Base-by-base conservation (phyloP, 2,329 filamentous ascomycete species). In the Aspergillus spinulosporus region DNA sequence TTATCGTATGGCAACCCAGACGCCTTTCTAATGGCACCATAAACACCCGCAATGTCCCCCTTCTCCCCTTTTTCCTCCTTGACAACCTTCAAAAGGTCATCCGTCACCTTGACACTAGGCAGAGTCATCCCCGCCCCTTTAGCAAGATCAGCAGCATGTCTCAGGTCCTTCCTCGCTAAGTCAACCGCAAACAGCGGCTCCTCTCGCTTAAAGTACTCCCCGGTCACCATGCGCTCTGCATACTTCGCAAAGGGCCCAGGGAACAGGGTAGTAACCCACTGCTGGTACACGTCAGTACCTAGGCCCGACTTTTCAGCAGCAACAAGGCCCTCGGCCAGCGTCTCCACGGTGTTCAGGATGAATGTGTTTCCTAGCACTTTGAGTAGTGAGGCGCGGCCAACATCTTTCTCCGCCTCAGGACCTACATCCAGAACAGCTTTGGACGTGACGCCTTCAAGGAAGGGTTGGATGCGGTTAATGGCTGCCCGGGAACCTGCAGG, bases 281-380 rank as follows among this genome's bases (percentile, higher is more conserved):
- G 72, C 70, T 92, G 86, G 58, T 96, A 74, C 37, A 86, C 83
- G 1, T 86, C 83, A 0, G 80, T 81, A 2, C 90, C 90, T 2
- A 96, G 76, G 0, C 91, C 91, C 0, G 83, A 82, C 73, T 92
- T 93, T 73, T 96, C 91, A 4, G 90, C 90, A 4, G 92, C 75
- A 1, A 88, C 84, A 68, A 93, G 83, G 4, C 87, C 88, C 76
- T 96, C 90, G 1, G 89, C 85, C 3, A 96, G 77, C 50, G 89
- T 82, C 68, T 92, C 88, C 26, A 92, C 83, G 82, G 92, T 92
- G 76, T 89, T 89, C 40, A 95, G 71, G 64, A 96, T 82, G 70
- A 96, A 92, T 0, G 88, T 90, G 73, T 96, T 96, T 56, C 92
- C 92, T 7, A 96, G 82, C 15, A 96, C 79, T 75, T 96, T 94